Percentiles rank a stretch among this genome's conserved stretches.
These are phyloP conservation scores for Peronospora destructor DNA, from an alignment of 352 stramenopile species.

Conservation along the genomic window DNA sequence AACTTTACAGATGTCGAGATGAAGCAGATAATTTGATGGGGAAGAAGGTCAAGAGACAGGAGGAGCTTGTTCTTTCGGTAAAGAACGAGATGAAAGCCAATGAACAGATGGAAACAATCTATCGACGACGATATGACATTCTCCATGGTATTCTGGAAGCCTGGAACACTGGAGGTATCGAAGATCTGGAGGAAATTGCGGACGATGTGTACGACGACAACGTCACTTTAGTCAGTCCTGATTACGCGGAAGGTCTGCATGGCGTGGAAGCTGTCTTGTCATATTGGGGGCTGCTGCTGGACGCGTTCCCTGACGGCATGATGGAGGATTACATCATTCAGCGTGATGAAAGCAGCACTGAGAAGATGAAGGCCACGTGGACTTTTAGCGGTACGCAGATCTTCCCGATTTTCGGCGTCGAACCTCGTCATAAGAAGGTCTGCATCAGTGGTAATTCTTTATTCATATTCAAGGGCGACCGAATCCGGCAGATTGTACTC, in stretches of 20 bases:
- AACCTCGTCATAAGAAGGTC: constrained; percentile 70
- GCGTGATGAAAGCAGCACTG: constrained; percentile 43
- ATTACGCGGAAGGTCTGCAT: constrained; percentile 54
- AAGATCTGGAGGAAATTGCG: constrained; percentile 78
- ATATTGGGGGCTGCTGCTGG: constrained; percentile 60
- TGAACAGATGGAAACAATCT: constrained; percentile 49
- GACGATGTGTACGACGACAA: constrained; percentile 68
- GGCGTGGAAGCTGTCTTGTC: constrained; percentile 65
- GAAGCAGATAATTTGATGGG: constrained; percentile 17
- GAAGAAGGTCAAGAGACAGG: constrained; percentile 38
- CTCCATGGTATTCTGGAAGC: constrained; percentile 67
- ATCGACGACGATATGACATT: constrained; percentile 61
- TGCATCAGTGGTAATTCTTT: constrained; percentile 70
- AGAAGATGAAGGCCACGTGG: constrained; percentile 69
- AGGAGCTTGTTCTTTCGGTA: constrained; percentile 18
- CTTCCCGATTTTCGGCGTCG: constrained; percentile 60
- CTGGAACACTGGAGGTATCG: constrained; percentile 76
- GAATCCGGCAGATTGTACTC: constrained; percentile 63
- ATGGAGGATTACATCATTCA: constrained; percentile 81
- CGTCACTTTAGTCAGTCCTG: constrained; percentile 58
- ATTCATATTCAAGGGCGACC: constrained; percentile 73
- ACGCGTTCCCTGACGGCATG: constrained; percentile 72
- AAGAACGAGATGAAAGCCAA: constrained; percentile 23
- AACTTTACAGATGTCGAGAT: constrained; percentile 21
- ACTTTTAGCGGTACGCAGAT: constrained; percentile 76